phyloP scores from a whole-genome alignment of 768 basidiomycete species.

The Chalciporus sphaerocephalus region DNA sequence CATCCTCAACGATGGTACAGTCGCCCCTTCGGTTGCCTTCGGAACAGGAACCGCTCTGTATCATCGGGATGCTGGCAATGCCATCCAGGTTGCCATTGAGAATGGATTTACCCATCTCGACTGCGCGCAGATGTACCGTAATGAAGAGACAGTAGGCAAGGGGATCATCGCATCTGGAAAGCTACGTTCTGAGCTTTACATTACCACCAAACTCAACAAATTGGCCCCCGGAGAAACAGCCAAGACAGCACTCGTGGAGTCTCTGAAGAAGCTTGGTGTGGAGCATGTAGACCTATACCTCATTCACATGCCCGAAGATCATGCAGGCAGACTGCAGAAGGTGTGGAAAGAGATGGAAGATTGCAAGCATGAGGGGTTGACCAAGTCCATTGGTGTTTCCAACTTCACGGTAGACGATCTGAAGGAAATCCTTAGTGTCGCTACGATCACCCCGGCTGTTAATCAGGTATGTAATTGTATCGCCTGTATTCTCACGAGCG shows the following conservation, averaged over 20 bases:
- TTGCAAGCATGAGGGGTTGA: conserved; percentile 39
- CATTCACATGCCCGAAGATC: conserved; percentile 45
- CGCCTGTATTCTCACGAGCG: background rate
- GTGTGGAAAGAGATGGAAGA: conserved; percentile 62
- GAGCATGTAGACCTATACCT: conserved; percentile 62
- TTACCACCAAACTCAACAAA: conserved; percentile 54
- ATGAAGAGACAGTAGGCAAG: conserved; percentile 50
- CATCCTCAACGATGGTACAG: conserved; percentile 54
- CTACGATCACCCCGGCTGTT: conserved; percentile 45
- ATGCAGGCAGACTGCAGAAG: conserved; percentile 42
- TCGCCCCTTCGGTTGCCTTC: conserved; percentile 54
- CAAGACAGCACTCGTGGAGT: conserved; percentile 43
- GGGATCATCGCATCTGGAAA: conserved; percentile 50
- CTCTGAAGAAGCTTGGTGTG: conserved; percentile 49
- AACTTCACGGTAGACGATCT: conserved; percentile 46
- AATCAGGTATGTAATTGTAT: conserved; percentile 51
- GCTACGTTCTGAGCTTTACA: conserved; percentile 51
- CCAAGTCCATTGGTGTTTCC: conserved; percentile 47
- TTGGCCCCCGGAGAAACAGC: conserved; percentile 42
- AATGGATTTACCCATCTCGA: conserved; percentile 59
- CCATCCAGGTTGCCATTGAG: conserved; percentile 46
- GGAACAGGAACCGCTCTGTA: conserved; percentile 59
- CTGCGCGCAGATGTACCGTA: conserved; percentile 56
- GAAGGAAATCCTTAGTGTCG: conserved; percentile 39
- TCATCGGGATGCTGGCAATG: conserved; percentile 37